Base-by-base conservation (phyloP, 345 rosid species). In the Eucalyptus cloeziana region DNA sequence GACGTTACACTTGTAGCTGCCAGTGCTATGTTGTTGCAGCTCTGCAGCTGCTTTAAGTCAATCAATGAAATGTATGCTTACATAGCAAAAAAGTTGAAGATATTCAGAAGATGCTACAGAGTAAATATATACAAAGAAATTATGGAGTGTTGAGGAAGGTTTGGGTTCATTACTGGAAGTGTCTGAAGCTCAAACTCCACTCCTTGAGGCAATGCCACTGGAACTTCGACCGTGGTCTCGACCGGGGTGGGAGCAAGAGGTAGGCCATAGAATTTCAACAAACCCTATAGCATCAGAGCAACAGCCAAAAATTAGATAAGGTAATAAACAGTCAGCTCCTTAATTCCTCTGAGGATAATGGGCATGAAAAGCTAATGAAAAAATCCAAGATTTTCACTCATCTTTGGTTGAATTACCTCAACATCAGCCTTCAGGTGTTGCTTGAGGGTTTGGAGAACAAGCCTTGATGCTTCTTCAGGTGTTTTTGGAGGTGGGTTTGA, bases 211-310 rank as follows among this genome's bases (percentile, higher is more conserved):
- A 93, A 71, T 37, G 95, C 88, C 24, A 90, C 87, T 14, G 94
- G 96, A n/a, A 91, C 86, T 17, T 89, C 96, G 67, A 90, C 56
- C 69, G 95, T 86, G 87, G 87, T 19, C 89, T 89, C 91, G n/a
- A 86, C 93, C 3, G 90, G 91, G 27, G 90, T 54, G 17, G 93
- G 92, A 88, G 96, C 93, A 49, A 91, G 94, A 89, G 99, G 95
- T 37, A 97, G 96, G 50, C 98, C 95, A 92, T 97, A 97, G 94
- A 94, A 96, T 81, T 93, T 91, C 94, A 96, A 93, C n/a, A 97
- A 90, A 50, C 98, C 99, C 98, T 95, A 81, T 40, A 11, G 19
- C 79, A 49, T 64, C 43, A 87, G 83, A 64, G 8, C 85, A 40
- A 76, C 85, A 21, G 83, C 47, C 47, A 76, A 37, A 76, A 40